Percentiles rank a stretch among this genome's conserved stretches.
phyloP scores from a whole-genome alignment of 441 rosid genomes.

The Erodium texanum region DNA sequence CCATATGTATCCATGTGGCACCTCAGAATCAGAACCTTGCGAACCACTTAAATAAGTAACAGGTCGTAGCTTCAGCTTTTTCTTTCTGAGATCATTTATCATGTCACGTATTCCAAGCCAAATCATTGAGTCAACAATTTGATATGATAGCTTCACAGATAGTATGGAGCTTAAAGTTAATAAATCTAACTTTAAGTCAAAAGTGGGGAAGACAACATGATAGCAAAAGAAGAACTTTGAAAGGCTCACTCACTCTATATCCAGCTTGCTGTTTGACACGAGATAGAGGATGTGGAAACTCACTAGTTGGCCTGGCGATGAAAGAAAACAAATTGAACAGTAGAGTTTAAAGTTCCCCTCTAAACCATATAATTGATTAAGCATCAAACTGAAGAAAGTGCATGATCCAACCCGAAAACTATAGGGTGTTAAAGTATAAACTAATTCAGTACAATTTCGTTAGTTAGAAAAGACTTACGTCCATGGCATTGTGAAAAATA shows the following conservation, averaged over 20 bases:
- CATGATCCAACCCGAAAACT: conserved; percentile 12
- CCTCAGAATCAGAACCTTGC: conserved; percentile 74
- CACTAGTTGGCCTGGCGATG: conserved; percentile 77
- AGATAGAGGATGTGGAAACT: conserved; percentile 97
- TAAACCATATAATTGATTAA: conserved; percentile 21
- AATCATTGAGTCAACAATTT: conserved; percentile 90
- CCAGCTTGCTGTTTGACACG: conserved; percentile 98
- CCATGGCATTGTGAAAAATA: conserved; percentile 99
- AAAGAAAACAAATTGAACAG: conserved; percentile 19
- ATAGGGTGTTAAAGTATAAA: conserved; percentile 19
- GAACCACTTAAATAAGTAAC: conserved; percentile 98
- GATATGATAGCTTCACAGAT: conserved; percentile 75
- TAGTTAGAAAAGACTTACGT: conserved; percentile 82
- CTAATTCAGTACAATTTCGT: conserved; percentile 30
- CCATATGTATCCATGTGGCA: conserved; percentile 97
- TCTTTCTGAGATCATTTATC: conserved; percentile 90
- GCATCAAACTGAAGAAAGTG: conserved; percentile 5
- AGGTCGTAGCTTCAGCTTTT: conserved; percentile 87
- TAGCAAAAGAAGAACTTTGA: conserved; percentile 9
- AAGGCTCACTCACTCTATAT: conserved; percentile 51
- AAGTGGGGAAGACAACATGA: background rate
- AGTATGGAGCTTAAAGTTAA: conserved; percentile 14
- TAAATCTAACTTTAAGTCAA: conserved; percentile 6
- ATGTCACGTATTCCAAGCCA: conserved; percentile 99
- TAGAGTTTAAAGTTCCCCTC: conserved; percentile 25